These are phyloP conservation scores for Pseudogymnoascus sp. DNA, from an alignment of 2,329 filamentous ascomycete species.

Conservation along the genomic window DNA sequence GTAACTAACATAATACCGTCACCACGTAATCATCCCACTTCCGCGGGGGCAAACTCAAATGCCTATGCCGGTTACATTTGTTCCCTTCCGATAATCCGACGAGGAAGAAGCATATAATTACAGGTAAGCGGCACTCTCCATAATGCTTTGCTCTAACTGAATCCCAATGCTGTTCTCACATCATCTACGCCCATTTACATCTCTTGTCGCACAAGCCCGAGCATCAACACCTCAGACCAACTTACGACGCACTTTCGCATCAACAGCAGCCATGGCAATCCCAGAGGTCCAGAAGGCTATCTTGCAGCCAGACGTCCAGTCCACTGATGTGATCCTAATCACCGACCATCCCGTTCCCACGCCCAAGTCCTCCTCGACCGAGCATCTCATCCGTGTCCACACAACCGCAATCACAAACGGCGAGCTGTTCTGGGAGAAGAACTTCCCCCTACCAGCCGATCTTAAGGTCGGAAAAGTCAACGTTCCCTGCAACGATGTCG, in stretches of 20 bases:
- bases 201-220: background rate
- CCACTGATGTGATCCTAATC: slow-evolving; percentile 8
- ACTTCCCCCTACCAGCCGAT: slow-evolving; percentile 20
- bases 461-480: slow-evolving; percentile 17
- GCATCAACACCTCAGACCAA: background rate
- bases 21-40: background rate
- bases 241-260: background rate
- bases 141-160: background rate
- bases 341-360: slow-evolving; percentile 19
- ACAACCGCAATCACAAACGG: slow-evolving; percentile 32
- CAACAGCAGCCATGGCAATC: background rate
- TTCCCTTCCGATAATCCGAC: background rate
- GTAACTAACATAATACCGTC: background rate
- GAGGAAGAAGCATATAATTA: background rate
- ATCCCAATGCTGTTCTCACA: background rate
- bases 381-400: slow-evolving; percentile 34
- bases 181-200: background rate
- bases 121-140: background rate
- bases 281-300: background rate
- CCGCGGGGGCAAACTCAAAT: background rate
- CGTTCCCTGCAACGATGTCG: slow-evolving; percentile 35
- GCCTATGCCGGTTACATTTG: background rate
- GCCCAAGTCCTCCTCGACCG: slow-evolving; percentile 16
- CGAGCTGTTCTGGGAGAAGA: slow-evolving; percentile 36
- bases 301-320: slow-evolving; percentile 10